These are phyloP conservation scores for Rhizomucor miehei DNA, from an alignment of 371 early-diverging fungal species.

Conservation along the genomic window DNA sequence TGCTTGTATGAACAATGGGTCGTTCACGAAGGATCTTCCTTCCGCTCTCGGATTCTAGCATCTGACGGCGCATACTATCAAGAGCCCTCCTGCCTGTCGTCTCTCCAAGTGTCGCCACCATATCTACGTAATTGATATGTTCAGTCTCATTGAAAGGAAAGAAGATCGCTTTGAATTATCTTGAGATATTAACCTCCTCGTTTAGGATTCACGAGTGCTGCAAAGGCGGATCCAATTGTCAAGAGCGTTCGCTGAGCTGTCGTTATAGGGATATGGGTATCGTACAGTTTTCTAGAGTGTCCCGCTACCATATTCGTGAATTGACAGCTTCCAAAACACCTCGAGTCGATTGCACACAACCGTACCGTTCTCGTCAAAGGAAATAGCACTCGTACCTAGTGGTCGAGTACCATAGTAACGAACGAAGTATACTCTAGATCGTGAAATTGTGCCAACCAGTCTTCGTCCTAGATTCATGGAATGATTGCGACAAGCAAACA, in stretches of 20 bases:
- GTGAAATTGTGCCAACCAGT: no score
- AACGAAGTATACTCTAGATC: no score
- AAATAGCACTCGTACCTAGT: no score
- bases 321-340: no score
- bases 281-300: conserved; percentile 33
- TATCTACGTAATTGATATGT: conserved; percentile 49
- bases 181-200: conserved; percentile 59
- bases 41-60: conserved; percentile 76
- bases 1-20: conserved; percentile 68
- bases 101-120: conserved; percentile 93
- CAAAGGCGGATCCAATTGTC: conserved; percentile 75
- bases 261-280: conserved; percentile 56
- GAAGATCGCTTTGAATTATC: not conserved
- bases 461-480: no score
- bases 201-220: conserved; percentile 74
- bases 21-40: conserved; percentile 81
- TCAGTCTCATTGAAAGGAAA: not conserved
- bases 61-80: conserved; percentile 67
- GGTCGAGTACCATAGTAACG: no score
- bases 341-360: no score
- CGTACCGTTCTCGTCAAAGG: no score
- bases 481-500: no score
- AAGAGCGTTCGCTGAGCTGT: conserved; percentile 56
- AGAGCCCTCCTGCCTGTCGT: conserved; percentile 74
- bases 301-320: no score